Percentiles rank a stretch among this genome's conserved stretches.
These are phyloP conservation scores for Leccinum pseudoinsigne DNA, from an alignment of 1,284 basidiomycete genomes.

Conservation along the genomic window DNA sequence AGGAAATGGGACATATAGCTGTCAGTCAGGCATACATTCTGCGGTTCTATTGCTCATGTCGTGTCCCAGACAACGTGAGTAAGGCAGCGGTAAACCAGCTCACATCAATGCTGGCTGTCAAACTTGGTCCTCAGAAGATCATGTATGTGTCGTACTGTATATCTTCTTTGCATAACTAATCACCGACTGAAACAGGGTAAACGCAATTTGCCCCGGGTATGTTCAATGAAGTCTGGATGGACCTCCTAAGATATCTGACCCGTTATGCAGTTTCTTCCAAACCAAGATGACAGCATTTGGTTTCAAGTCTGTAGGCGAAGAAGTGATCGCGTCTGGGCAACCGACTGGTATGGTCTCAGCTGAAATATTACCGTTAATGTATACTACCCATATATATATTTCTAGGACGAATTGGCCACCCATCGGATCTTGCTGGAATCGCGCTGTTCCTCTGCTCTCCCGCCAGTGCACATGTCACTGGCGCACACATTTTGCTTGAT, in stretches of 20 bases:
- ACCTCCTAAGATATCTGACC: conserved; percentile 4
- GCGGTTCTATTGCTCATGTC: neutral
- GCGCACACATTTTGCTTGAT: conserved; percentile 69
- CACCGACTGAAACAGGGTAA: conserved; percentile 55
- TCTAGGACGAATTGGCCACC: conserved; percentile 63
- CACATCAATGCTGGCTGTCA: conserved; percentile 71
- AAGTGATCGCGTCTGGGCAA: conserved; percentile 50
- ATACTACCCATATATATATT: neutral
- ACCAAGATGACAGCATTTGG: conserved; percentile 87
- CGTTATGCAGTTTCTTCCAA: conserved; percentile 63
- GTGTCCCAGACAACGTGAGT: conserved; percentile 63
- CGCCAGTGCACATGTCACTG: conserved; percentile 73
- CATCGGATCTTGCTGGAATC: conserved; percentile 76
- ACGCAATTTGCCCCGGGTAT: conserved; percentile 81
- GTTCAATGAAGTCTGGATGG: conserved; percentile 6
- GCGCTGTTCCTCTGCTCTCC: conserved; percentile 73
- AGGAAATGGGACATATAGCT: conserved; percentile 79
- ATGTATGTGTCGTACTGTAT: conserved; percentile 48
- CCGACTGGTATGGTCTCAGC: conserved; percentile 54
- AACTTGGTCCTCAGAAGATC: conserved; percentile 60
- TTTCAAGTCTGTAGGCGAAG: conserved; percentile 57
- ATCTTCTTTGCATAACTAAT: neutral
- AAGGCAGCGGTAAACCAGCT: conserved; percentile 87
- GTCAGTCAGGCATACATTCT: conserved; percentile 42
- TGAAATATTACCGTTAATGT: neutral